Base-by-base conservation (phyloP, 306 rosid genomes). In the Rosa multiflora region DNA sequence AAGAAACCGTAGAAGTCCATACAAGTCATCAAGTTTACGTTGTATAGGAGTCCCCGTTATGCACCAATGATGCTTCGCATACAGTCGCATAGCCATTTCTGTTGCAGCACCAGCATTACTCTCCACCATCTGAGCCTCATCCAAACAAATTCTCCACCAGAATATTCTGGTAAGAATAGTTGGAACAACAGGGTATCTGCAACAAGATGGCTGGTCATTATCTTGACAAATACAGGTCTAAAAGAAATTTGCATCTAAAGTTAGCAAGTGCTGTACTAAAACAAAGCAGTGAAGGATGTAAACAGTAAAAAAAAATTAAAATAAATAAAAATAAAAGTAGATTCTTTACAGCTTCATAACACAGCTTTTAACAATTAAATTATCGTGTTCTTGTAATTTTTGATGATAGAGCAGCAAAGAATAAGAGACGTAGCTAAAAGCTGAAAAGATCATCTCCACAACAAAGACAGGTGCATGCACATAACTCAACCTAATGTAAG, bases 111-210 rank as follows among this genome's bases (percentile, higher is more conserved):
- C 73, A 69, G 87, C 87, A 90, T 87, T 94, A 78, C 92, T 88
- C 90, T 95, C 99, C 70, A 95, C 99, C 99, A 95, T 95, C 82
- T 95, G 99, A 79, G 92, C 97, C 91, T 95, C 99, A 83, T 95
- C 99, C 87, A 95, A 85, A 85, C 99, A 95, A 84, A 95, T 81
- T 84, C 99, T 91, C 98, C 99, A 95, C 98, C 99, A 95, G 81
- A 83, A 88, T 87, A 92, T 90, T 89, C 96, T 92, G 61, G 99
- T 95, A 75, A 95, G 96, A 74, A 80, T 85, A 68, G 98, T 95
- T 78, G 99, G 99, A 83, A 90, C 78, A 81, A 95, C 97, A 52
- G 97, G 99, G 83, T 91, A 95, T 86, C 99, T 92, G 76, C 76
- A 80, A 84, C 71, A 79, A 63, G 68, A 76, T 56, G 62, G 48